Evolutionary conservation across 306 rosid species (phyloP), one percentile per base, ranked within the genome.

Genomic region (Sphenostylis stenocarpa): DNA sequence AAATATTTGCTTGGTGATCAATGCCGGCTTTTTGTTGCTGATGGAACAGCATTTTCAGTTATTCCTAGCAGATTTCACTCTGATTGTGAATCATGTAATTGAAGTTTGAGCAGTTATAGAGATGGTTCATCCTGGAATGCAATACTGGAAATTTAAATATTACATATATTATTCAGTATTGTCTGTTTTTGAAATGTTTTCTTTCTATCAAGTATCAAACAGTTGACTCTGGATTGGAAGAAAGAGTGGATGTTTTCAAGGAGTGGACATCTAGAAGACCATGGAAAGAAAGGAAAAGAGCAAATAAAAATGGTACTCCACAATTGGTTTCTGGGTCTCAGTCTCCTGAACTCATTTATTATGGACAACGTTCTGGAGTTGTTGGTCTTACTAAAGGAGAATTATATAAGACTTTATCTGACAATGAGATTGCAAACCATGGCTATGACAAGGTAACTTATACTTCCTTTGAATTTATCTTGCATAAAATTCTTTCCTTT

Each of bases 1-100:
- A 95, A 92, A 81, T 95, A 95, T 74, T 66, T 71, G 24, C 76
- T 87, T 81, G 97, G 97, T 26, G 85, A 81, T 75, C 86, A 43
- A 15, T 90, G 99, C 79, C 85, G 94, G 72, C 97, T 95, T 45
- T 92, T 92, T 81, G 97, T 92, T 86, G 93, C 92, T 45, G 93
- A 90, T 74, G 98, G 98, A 77, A 78, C 96, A 52, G 43, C 79
- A 23, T 92, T 95, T 81, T 86, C 97, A 29, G 82, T 90, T 20
- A 60, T 82, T 70, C 97, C 99, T 17, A 26, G 16, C 20, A 76
- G 83, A 17, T 49, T 70, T 43, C 13, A 12, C 80, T 69, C 84
- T 11, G 80, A 82, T 58, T 67, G 69, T 38, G 76, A 53, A 80
- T 80, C 90, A 87, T 89, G 95, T 90, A 89, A 86, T 78, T 63